Percentiles rank a stretch among this genome's conserved stretches.
These are phyloP conservation scores for Saccharomycopsis sp. DNA, from an alignment of 805 yeast species.

Conservation along the genomic window DNA sequence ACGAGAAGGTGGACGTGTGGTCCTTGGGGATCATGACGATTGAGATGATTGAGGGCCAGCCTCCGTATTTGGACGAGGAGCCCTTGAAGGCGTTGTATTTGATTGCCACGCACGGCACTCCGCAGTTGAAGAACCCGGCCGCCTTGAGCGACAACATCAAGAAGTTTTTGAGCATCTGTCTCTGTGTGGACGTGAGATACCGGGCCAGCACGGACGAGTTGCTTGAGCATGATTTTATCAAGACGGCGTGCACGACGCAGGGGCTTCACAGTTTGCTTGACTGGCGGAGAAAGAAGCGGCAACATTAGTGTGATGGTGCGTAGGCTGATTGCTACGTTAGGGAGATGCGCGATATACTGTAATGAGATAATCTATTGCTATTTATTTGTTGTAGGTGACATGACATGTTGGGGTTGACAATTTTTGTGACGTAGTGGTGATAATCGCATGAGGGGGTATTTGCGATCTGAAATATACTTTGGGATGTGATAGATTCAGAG, in stretches of 20 bases:
- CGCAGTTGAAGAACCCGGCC: slow-evolving; percentile 84
- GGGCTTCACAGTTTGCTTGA: slow-evolving; percentile 56
- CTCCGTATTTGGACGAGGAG: slow-evolving; percentile 94
- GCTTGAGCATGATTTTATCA: slow-evolving; percentile 66
- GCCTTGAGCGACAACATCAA: slow-evolving; percentile 68
- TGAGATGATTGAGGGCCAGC: slow-evolving; percentile 99
- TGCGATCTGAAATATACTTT: too few relatives aligned
- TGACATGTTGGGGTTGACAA: too few relatives aligned
- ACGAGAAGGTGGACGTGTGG: slow-evolving; percentile 97
- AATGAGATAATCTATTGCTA: too few relatives aligned
- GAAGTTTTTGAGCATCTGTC: slow-evolving; percentile 80
- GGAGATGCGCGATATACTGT: too few relatives aligned
- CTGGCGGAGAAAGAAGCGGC: slow-evolving; percentile 32
- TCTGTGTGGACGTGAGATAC: slow-evolving; percentile 88
- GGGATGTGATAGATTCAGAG: too few relatives aligned
- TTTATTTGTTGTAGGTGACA: too few relatives aligned
- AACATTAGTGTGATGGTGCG: too few relatives aligned
- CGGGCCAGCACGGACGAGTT: slow-evolving; percentile 89
- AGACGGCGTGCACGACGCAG: slow-evolving; percentile 51
- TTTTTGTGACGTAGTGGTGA: too few relatives aligned
- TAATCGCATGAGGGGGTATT: too few relatives aligned
- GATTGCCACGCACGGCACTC: slow-evolving; percentile 96
- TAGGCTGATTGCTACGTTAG: too few relatives aligned
- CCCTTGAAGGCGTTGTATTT: slow-evolving; percentile 90
- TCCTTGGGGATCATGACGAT: slow-evolving; percentile 96